These are phyloP conservation scores for Axilococcus clingmanii DNA, from an alignment of 139 green algal species.

Conservation along the genomic window DNA sequence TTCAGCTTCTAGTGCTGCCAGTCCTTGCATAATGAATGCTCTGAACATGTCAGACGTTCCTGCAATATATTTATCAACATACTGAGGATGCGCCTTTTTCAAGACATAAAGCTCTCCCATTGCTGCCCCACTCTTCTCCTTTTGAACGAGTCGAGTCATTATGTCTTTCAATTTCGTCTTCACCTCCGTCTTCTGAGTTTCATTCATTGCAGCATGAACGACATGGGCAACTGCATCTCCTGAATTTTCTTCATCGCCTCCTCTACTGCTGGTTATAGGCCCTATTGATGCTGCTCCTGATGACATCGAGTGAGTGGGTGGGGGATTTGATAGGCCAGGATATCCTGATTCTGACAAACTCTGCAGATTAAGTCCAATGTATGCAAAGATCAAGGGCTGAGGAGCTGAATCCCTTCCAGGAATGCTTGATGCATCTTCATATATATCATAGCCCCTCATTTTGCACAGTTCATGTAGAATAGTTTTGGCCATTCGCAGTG, in stretches of 20 bases:
- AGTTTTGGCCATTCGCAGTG: conserved; percentile 94
- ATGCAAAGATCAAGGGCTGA: conserved; percentile 75
- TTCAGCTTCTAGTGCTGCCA: conserved; percentile 12
- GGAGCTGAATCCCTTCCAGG: conserved; percentile 32
- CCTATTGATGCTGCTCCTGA: neutral
- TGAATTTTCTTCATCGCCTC: neutral
- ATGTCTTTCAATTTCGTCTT: conserved; percentile 24
- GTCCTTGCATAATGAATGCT: conserved; percentile 14
- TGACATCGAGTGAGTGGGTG: neutral
- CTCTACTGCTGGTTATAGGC: neutral
- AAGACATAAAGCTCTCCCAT: conserved; percentile 22
- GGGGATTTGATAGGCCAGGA: neutral
- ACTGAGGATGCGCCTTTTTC: conserved; percentile 13
- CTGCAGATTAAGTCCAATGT: conserved; percentile 90
- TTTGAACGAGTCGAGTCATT: conserved; percentile 21
- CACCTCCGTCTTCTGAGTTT: conserved; percentile 8
- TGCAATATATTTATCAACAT: conserved; percentile 19
- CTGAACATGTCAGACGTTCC: conserved; percentile 25
- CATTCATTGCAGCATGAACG: neutral
- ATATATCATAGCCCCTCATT: conserved; percentile 49
- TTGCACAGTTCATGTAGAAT: conserved; percentile 89
- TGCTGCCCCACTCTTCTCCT: conserved; percentile 6
- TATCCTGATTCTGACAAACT: conserved; percentile 28
- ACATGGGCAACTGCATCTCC: neutral
- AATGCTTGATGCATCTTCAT: conserved; percentile 27